Evolutionary conservation across 352 stramenopile genomes (phyloP), one percentile per base, ranked within the genome.

Genomic region (Pythium biforme): DNA sequence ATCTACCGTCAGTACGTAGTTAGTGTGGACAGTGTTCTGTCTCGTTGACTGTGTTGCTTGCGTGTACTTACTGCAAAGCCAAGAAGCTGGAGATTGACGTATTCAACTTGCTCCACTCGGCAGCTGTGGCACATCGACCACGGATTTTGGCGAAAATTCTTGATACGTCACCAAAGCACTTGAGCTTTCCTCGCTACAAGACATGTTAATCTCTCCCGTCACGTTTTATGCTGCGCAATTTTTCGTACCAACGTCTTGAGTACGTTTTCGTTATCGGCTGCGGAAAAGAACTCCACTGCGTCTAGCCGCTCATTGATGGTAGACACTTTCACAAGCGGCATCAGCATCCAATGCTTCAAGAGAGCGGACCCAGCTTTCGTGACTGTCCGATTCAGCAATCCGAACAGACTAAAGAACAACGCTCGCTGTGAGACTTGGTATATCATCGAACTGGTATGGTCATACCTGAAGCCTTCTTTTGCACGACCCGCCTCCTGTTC

Each of bases 401-500:
- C 82, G 60, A 87, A 90, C 1, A 95, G 51, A 62, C 86, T 95
- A 47, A 8, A 63, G 37, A 29, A 19, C 6, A 31, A 11, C 48
- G 6, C 1, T 25, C 19, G 10, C 34, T 0, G 29, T 41, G 46
- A 40, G 41, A 14, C 4, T 46, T 53, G 37, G 39, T 20, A 4
- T 27, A 2, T 22, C 12, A 43, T 40, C n/a, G 47, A 43, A 25
- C 46, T 15, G 29, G 39, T 33, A 4, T 8, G 12, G 46, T 26
- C 20, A 12, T 46, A 92, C 86, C 86, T 95, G 52, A 93, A 92
- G 6, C 86, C 86, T 81, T 95, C 86, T 68, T 94, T 95, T 5
- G 83, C 75, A 66, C 78, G 73, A n/a, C 84, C 86, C 57, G 65
- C 74, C 37, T 77, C 77, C 84, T 93, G 23, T 14, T 39, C 27